Evolutionary conservation across 208 protist genomes (phyloP).

Genomic region (Crithidia bombi): DNA sequence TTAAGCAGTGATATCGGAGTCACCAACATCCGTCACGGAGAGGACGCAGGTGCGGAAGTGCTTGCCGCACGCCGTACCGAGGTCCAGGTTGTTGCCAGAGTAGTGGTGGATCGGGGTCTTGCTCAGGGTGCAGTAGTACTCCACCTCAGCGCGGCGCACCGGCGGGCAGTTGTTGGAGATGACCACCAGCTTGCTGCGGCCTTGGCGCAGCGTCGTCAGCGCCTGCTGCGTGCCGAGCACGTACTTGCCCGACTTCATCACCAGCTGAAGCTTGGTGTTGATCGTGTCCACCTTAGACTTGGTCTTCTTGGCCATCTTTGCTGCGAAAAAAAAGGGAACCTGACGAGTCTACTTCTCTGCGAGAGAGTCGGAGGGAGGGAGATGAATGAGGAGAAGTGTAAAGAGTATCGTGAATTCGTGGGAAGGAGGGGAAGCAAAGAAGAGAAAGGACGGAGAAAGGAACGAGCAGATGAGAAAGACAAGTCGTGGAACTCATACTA

Average conservation of each 20-base stretch:
- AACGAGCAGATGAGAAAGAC: too few species aligned
- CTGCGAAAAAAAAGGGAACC: constrained; percentile 12
- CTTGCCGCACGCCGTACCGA: constrained; percentile 99
- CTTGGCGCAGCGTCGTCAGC: constrained; percentile 97
- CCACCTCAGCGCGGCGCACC: constrained; percentile 98
- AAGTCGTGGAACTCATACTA: too few species aligned
- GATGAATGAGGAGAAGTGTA: not conserved
- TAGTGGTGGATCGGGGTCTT: constrained; percentile 99
- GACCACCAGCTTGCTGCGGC: constrained; percentile 98
- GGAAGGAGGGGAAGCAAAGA: constrained; percentile 13
- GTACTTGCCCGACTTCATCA: constrained; percentile 99
- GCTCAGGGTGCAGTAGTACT: constrained; percentile 99
- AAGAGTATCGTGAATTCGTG: not conserved
- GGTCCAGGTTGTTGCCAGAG: constrained; percentile 98
- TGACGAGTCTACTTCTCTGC: constrained; percentile 30
- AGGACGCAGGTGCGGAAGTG: constrained; percentile 98
- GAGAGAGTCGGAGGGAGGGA: not conserved
- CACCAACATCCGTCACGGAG: constrained; percentile 98
- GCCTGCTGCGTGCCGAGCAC: constrained; percentile 97
- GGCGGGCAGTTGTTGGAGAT: constrained; percentile 99
- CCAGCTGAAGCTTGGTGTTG: constrained; percentile 98
- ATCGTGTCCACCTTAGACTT: constrained; percentile 98
- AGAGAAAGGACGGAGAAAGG: not conserved
- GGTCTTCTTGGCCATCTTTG: constrained; percentile 92
- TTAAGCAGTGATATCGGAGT: constrained; percentile 94